Conservation (phyloP, 331 rosid genomes). For the Malus hybrid region DNA sequence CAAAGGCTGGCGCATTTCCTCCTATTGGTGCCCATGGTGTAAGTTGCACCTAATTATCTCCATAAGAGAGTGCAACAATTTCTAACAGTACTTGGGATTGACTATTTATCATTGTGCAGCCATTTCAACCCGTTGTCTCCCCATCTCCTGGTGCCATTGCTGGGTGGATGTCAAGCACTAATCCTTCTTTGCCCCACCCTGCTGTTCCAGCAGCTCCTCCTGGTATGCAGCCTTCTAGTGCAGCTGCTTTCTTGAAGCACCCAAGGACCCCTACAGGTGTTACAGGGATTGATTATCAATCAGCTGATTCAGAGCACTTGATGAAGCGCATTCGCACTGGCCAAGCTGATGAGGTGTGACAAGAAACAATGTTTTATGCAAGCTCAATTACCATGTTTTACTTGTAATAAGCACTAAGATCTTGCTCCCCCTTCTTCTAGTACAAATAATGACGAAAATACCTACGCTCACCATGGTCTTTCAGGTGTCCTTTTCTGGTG, state of each 20-base stretch:
- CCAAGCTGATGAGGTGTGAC: conserved; percentile 35
- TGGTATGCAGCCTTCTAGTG: conserved; percentile 37
- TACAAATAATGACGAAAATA: neutral
- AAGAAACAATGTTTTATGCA: neutral
- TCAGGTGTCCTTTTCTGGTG: conserved; percentile 40
- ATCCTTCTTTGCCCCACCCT: conserved; percentile 34
- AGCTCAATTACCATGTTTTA: neutral
- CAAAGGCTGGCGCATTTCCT: conserved; percentile 39
- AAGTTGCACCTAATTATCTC: conserved; percentile 14
- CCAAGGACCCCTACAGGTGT: conserved; percentile 36
- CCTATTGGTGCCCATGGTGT: conserved; percentile 43
- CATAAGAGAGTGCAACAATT: neutral
- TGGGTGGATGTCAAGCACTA: conserved; percentile 36
- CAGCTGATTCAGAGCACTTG: conserved; percentile 37
- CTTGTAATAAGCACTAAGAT: neutral
- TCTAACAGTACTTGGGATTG: neutral
- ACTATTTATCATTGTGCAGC: conserved; percentile 16
- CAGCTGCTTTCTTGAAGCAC: conserved; percentile 41
- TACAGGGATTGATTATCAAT: conserved; percentile 38
- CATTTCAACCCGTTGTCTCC: conserved; percentile 40
- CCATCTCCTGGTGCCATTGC: conserved; percentile 38
- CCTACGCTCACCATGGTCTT: neutral
- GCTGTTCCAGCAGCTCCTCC: conserved; percentile 29
- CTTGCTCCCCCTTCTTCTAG: neutral
- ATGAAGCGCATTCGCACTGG: conserved; percentile 37